Base-by-base conservation (phyloP, 768 basidiomycete genomes). In the Suillus luteus region DNA sequence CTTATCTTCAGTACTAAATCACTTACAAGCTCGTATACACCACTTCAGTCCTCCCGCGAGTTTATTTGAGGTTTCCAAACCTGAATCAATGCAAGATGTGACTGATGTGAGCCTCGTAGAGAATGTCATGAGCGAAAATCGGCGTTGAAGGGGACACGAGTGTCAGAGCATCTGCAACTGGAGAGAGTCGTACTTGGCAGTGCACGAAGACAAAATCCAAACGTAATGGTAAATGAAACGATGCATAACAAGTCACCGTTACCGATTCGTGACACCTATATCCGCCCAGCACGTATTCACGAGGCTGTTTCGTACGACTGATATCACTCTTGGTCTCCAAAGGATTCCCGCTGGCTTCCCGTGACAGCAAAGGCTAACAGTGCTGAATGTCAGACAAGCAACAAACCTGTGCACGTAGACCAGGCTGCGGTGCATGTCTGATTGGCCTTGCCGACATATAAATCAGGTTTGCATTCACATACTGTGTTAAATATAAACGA, bases 1-100 rank as follows among this genome's bases (percentile, higher is more conserved):
- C 38, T 38, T 38, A 38, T 38, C 38, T 12, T 38, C 38, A 38
- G 38, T 38, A 38, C 38, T 10, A 38, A 11, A 38, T 11, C 2
- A 31, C 3, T 38, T 38, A 38, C 38, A 38, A 11, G 12, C 38
- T 38, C 3, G 38, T 38, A 38, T 11, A 38, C 38, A 10, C 10
- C 37, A 38, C 27, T 27, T 27, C 1, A 38, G 38, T 43, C 41
- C 48, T 48, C 24, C 12, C 5, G 12, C 22, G 24, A 14, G 46
- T 22, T 37, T 37, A 58, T 10, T 10, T 55, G 11, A 55, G 31
- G 11, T 33, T 14, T 35, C 33, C 19, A 43, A 43, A 43, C 43
- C 9, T 9, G 41, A 41, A 22, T 49, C 48, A 59, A 51, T 59
- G 58, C 27, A n/a, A 40, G 31, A 82, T 81, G 82, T 31, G 31